phyloP scores from a whole-genome alignment of 441 rosid species.

The Erodium texanum region DNA sequence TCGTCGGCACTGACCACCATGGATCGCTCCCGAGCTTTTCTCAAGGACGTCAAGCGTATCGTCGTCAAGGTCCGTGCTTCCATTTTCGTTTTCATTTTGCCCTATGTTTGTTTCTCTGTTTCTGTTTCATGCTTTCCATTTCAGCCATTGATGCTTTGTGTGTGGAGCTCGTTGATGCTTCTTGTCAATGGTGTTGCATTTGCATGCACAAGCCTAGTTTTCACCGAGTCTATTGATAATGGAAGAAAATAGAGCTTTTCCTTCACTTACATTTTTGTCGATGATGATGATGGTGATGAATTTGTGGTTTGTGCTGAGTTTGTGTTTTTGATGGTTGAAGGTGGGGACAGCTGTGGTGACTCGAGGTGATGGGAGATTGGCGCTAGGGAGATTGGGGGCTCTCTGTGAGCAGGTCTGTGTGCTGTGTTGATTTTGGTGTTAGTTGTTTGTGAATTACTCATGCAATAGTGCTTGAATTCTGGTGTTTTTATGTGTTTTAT shows the following conservation, averaged over 20 bases:
- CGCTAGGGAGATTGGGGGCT: conserved; percentile 85
- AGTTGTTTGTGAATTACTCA: not conserved
- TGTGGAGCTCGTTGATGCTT: not conserved
- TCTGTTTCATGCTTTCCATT: no score
- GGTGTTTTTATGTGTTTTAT: not conserved
- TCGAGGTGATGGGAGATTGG: conserved; percentile 82
- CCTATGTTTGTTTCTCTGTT: no score
- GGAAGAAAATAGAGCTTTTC: not conserved
- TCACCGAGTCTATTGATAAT: not conserved
- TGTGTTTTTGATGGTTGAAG: conserved; percentile 29
- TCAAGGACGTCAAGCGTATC: conserved; percentile 73
- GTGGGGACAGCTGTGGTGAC: conserved; percentile 99
- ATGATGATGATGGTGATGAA: not conserved
- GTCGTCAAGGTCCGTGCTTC: conserved; percentile 65
- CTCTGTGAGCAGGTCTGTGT: conserved; percentile 82
- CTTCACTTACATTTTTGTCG: not conserved
- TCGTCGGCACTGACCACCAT: not conserved
- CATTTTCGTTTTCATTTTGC: no score
- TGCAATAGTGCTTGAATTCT: no score
- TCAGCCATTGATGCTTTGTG: not conserved
- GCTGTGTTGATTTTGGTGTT: not conserved
- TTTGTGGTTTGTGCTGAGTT: not conserved
- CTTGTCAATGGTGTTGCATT: not conserved
- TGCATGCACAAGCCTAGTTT: not conserved
- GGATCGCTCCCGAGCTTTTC: conserved; percentile 65